Evolutionary conservation across 2,329 filamentous ascomycete species (phyloP), one percentile per base, ranked within the genome.

Genomic region (Cytospora leucostoma): DNA sequence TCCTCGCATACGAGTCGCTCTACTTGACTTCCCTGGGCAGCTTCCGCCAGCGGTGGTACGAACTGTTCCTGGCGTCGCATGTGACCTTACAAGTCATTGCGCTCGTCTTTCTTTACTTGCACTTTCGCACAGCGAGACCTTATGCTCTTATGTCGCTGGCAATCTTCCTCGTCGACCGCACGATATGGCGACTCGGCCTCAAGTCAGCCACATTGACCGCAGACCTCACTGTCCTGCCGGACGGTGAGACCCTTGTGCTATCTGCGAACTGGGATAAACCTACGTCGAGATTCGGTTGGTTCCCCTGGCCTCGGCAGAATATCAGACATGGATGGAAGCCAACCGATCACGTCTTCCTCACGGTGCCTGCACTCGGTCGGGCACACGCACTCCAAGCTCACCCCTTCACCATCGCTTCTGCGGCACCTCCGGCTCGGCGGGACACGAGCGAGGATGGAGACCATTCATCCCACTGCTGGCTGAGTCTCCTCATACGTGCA

Each of bases 381-480:
- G 80, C 77, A 60, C 81, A 88, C 68, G 70, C 75, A 3, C 70
- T 88, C 1, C 87, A 89, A 73, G 79, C 86, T 0, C 87, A 90
- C 69, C 87, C 87, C 0, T 89, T 89, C 72, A 89, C 86, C 10
- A 88, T 90, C 61, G 82, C 86, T 17, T 88, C 86, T 2, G 80
- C 81, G 0, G 84, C 85, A 11, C 82, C 84, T 1, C 40, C 51
- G 38, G 13, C 11, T 2, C 3, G 19, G 4, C 3, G 7, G 0
- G 4, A 12, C 12, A 11, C 21, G 12, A 34, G 19, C 7, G 44
- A 17, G 1, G 38, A 8, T 8, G 11, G 15, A 7, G 32, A 57
- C 4, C 32, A 50, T 10, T 6, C 53, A 5, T 11, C n/a, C 10
- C 80, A 84, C 66, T 81, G 81, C 4, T 82, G 78, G 75, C 74